A percentile compares a stretch with the other conserved stretches of the same genome.
These are phyloP conservation scores for Candida boleticola DNA, from an alignment of 805 yeast species.

Conservation along the genomic window DNA sequence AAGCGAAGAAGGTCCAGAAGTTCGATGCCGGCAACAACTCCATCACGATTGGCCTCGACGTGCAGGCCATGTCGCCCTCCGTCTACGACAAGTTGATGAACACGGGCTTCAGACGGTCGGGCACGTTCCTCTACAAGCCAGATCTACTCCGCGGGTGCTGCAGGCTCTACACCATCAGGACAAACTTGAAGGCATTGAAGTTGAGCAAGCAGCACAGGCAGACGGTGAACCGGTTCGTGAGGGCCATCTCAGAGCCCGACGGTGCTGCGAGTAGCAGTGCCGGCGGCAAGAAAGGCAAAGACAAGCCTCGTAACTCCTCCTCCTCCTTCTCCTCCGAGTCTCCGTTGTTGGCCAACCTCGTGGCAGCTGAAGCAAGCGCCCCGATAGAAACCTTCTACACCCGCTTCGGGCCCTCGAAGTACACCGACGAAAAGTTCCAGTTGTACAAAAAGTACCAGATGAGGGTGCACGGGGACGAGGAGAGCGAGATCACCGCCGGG, in stretches of 20 bases:
- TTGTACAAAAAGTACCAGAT: constrained; percentile 69
- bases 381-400: constrained; percentile 34
- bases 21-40: constrained; percentile 1
- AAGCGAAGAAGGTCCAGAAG: constrained; percentile 12
- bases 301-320: not conserved
- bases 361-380: constrained; percentile 38
- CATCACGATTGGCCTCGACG: constrained; percentile 37
- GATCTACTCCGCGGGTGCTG: constrained; percentile 77
- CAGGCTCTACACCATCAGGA: constrained; percentile 72
- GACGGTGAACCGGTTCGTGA: constrained; percentile 58
- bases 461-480: constrained; percentile 63
- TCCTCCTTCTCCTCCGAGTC: not conserved
- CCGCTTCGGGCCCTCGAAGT: constrained; percentile 50
- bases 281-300: not conserved
- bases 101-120: constrained; percentile 78
- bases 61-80: constrained; percentile 44
- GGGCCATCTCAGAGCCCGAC: no score
- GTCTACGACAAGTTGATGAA: constrained; percentile 68
- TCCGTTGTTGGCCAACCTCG: no score
- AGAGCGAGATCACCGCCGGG: constrained; percentile 38
- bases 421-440: constrained; percentile 56
- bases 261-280: no score
- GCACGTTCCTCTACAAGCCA: constrained; percentile 59
- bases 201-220: constrained; percentile 67
- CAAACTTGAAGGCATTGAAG: constrained; percentile 45